Percentiles rank a stretch among this genome's conserved stretches.
Evolutionary conservation across 257 asterid species (phyloP).

Genomic region (Nicotiana paniculata): DNA sequence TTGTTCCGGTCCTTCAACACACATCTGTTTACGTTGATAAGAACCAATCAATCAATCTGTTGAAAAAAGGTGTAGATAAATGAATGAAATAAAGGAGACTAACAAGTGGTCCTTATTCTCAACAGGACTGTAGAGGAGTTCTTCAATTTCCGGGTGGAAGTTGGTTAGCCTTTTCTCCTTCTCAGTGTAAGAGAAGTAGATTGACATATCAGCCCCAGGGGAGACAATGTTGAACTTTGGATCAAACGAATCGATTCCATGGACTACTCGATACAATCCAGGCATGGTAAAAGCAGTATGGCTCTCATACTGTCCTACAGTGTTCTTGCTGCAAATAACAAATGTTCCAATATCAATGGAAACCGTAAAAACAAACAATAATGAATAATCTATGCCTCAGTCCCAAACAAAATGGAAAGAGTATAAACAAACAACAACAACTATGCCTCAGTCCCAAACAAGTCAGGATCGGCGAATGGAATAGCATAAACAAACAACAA

Average conservation of each 20-base stretch:
- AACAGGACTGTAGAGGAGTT: constrained; percentile 15
- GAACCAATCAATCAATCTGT: not conserved
- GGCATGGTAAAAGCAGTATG: constrained; percentile 21
- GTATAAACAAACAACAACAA: too few species aligned
- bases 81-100: not conserved
- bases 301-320: constrained; percentile 18
- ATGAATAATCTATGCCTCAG: too few species aligned
- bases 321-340: constrained; percentile 11
- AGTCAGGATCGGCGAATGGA: too few species aligned
- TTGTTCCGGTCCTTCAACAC: constrained; percentile 9
- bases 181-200: constrained; percentile 18
- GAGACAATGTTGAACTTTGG: constrained; percentile 18
- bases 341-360: not conserved
- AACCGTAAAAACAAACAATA: too few species aligned
- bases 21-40: not conserved
- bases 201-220: constrained; percentile 20
- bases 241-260: constrained; percentile 15
- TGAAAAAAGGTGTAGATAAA: not conserved
- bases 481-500: too few species aligned
- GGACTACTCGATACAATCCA: constrained; percentile 17
- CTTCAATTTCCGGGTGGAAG: constrained; percentile 16
- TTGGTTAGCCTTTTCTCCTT: constrained; percentile 15
- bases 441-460: too few species aligned
- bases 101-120: constrained; percentile 16
- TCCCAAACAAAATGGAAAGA: too few species aligned